Percentiles rank a stretch among this genome's conserved stretches.
Conservation (phyloP, 2,329 filamentous ascomycete genomes). For the Triangularia setosa region DNA sequence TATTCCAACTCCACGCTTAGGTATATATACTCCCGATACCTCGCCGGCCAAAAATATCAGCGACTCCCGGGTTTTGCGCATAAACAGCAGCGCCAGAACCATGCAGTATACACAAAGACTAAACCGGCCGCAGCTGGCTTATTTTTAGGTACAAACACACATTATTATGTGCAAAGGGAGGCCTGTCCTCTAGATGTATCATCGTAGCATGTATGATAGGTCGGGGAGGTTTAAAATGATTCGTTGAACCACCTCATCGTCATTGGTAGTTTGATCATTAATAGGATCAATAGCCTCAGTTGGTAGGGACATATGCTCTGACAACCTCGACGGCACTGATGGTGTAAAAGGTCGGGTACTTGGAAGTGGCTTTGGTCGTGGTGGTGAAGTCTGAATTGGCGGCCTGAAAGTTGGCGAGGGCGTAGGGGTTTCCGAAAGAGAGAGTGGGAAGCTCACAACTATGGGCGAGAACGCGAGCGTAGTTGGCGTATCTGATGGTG, state of each 20-base stretch:
- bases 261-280: background rate
- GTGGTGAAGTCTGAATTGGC: background rate
- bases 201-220: slow-evolving; percentile 35
- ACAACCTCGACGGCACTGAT: background rate
- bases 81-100: slow-evolving; percentile 1
- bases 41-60: background rate
- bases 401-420: background rate
- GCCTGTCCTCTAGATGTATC: background rate
- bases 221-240: slow-evolving; percentile 31
- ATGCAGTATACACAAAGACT: slow-evolving; percentile 5
- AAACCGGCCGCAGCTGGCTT: background rate
- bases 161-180: background rate
- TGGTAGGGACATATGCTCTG: background rate
- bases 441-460: background rate
- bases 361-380: background rate
- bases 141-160: background rate
- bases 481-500: background rate
- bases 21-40: background rate
- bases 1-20: background rate
- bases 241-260: slow-evolving; percentile 18
- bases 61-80: background rate
- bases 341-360: background rate
- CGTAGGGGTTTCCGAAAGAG: background rate
- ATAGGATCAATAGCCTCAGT: background rate
- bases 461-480: background rate